phyloP scores from a whole-genome alignment of 805 yeast genomes.

The Ogataea pilisensis region DNA sequence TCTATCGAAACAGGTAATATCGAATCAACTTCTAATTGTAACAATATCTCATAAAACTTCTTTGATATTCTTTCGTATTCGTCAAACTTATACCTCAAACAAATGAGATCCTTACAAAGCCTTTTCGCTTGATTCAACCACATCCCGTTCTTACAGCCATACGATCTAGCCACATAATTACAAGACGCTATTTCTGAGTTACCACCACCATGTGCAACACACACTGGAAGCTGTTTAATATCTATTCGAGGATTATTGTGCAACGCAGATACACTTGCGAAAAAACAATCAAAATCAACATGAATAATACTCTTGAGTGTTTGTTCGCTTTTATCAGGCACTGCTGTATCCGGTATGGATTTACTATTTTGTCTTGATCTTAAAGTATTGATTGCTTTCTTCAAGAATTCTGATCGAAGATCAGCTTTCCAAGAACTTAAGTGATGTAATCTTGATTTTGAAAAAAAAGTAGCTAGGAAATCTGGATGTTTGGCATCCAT shows the following conservation, averaged over 20 bases:
- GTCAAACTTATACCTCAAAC: constrained; percentile 69
- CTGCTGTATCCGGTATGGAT: neutral
- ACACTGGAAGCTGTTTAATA: constrained; percentile 48
- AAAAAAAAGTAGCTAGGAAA: constrained; percentile 67
- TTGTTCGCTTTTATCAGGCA: no score
- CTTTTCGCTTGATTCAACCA: constrained; percentile 70
- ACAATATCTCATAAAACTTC: constrained; percentile 57
- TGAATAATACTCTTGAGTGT: constrained; percentile 59
- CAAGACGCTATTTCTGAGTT: constrained; percentile 87
- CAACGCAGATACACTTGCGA: constrained; percentile 78
- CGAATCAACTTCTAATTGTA: constrained; percentile 40
- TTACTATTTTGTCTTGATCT: constrained; percentile 6
- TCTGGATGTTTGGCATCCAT: constrained; percentile 73
- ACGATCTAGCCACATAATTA: constrained; percentile 78
- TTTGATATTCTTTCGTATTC: constrained; percentile 65
- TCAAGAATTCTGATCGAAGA: constrained; percentile 56
- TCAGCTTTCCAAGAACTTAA: constrained; percentile 83
- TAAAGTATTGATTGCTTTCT: constrained; percentile 35
- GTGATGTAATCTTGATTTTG: constrained; percentile 83
- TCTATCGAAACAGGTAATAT: constrained; percentile 87
- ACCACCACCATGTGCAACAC: constrained; percentile 56
- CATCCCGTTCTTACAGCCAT: constrained; percentile 84
- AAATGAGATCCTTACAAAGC: constrained; percentile 57
- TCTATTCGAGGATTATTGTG: constrained; percentile 47
- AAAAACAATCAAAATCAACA: constrained; percentile 91